Evolutionary conservation across 805 yeast genomes (phyloP).

Genomic region (Starmerella vaccinii): DNA sequence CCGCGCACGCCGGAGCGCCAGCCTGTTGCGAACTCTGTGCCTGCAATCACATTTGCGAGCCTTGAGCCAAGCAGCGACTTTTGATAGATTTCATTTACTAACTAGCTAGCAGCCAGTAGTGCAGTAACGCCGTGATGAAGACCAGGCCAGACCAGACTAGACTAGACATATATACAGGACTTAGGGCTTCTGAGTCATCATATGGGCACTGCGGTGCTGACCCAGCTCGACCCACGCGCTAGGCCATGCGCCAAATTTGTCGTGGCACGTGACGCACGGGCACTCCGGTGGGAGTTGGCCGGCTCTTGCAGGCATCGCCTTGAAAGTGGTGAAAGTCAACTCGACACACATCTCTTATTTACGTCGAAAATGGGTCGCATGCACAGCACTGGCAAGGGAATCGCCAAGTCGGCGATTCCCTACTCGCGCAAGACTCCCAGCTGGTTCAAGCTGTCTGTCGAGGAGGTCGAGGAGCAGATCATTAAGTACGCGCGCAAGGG

Average conservation of each 20-base stretch:
- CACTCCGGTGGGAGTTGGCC: slow-evolving; percentile 8
- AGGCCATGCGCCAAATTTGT: neutral
- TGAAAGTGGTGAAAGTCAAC: slow-evolving; percentile 11
- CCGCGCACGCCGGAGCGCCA: neutral
- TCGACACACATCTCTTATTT: slow-evolving; percentile 21
- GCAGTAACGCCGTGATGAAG: too few species aligned
- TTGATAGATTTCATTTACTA: too few species aligned
- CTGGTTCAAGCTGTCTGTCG: slow-evolving; percentile 97
- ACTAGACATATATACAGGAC: neutral
- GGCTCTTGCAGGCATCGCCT: slow-evolving; percentile 2
- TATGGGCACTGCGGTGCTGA: neutral
- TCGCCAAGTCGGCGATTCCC: slow-evolving; percentile 97
- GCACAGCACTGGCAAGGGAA: slow-evolving; percentile 99
- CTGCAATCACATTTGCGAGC: too few species aligned
- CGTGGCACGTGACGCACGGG: slow-evolving; percentile 1
- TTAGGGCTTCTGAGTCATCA: slow-evolving; percentile 2
- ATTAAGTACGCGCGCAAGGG: slow-evolving; percentile 99
- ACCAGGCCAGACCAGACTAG: too few species aligned
- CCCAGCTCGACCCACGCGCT: neutral
- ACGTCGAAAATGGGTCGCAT: slow-evolving; percentile 92
- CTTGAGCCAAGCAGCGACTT: neutral
- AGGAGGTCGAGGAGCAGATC: slow-evolving; percentile 94
- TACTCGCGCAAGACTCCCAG: slow-evolving; percentile 98
- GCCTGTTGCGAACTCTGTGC: too few species aligned
- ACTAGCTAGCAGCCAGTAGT: too few species aligned